Percentiles rank a stretch among this genome's conserved stretches.
phyloP scores from a whole-genome alignment of 2,329 filamentous ascomycete genomes.

The Pyrenophora seminiperda region DNA sequence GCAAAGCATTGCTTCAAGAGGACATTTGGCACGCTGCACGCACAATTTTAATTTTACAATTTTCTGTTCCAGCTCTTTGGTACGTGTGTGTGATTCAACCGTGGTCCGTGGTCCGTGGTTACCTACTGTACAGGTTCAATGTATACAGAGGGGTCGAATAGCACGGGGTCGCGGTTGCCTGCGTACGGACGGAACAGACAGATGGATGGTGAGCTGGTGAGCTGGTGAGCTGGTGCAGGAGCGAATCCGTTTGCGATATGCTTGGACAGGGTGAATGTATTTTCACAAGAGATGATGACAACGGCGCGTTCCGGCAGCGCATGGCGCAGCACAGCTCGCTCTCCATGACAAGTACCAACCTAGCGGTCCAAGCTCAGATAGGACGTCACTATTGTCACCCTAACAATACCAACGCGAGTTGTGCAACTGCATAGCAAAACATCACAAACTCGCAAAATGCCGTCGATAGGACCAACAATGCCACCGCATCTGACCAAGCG shows the following conservation, averaged over 20 bases:
- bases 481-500: conserved; percentile 66
- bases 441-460: conserved; percentile 55
- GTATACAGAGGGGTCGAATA: conserved; percentile 10
- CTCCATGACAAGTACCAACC: conserved; percentile 15
- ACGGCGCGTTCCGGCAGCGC: conserved; percentile 16
- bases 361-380: conserved; percentile 30
- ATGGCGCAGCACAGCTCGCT: conserved; percentile 21
- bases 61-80: conserved; percentile 1
- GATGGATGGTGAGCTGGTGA: background rate
- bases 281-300: background rate
- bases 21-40: conserved; percentile 26
- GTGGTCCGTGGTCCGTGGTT: background rate
- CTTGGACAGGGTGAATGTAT: background rate
- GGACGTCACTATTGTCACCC: conserved; percentile 24
- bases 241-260: background rate
- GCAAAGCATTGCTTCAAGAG: conserved; percentile 59
- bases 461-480: conserved; percentile 71
- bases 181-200: background rate
- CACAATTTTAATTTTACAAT: background rate
- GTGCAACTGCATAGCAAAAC: too few species aligned
- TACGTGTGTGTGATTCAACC: conserved; percentile 13
- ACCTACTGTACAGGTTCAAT: background rate
- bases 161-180: conserved; percentile 15
- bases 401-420: too few species aligned
- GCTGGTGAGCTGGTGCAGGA: background rate